phyloP scores from a whole-genome alignment of 371 early-diverging fungal genomes.

The Rhizopus microsporus region DNA sequence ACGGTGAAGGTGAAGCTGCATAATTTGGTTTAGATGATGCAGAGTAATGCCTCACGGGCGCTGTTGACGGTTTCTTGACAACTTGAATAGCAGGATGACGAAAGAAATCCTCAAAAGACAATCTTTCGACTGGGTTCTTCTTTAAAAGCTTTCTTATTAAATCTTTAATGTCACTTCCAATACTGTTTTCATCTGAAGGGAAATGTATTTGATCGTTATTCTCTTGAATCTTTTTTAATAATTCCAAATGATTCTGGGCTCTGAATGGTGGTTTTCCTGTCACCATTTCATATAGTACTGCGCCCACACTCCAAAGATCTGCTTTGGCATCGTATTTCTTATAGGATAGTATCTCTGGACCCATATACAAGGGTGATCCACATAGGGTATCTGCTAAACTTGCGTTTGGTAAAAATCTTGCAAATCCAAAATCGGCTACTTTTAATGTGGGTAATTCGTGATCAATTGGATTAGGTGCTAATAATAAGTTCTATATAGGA shows the following conservation, averaged over 20 bases:
- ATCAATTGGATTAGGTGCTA: constrained; percentile 48
- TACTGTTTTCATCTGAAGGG: constrained; percentile 68
- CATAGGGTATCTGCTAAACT: constrained; percentile 94
- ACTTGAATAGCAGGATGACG: constrained; percentile 68
- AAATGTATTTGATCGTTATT: constrained; percentile 81
- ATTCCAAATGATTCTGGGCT: constrained; percentile 91
- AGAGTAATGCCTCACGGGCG: neutral
- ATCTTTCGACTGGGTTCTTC: constrained; percentile 82
- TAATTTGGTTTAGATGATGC: no score
- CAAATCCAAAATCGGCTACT: constrained; percentile 97
- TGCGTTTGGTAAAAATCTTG: constrained; percentile 79
- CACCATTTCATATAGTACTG: constrained; percentile 92
- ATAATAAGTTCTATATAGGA: constrained; percentile 75
- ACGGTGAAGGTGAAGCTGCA: no score
- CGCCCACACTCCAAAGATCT: constrained; percentile 97
- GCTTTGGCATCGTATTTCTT: constrained; percentile 93
- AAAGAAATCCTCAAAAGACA: constrained; percentile 92
- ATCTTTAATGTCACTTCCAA: constrained; percentile 78
- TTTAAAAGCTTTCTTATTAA: constrained; percentile 81
- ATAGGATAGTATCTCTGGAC: constrained; percentile 92
- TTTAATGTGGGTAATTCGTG: constrained; percentile 75
- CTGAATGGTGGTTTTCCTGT: constrained; percentile 90
- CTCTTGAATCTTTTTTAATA: constrained; percentile 84
- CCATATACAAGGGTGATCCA: constrained; percentile 97
- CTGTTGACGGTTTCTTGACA: neutral